A percentile compares a stretch with the other conserved stretches of the same genome.
Conservation (phyloP, 2,329 filamentous ascomycete genomes). For the Aspergillus sp. region DNA sequence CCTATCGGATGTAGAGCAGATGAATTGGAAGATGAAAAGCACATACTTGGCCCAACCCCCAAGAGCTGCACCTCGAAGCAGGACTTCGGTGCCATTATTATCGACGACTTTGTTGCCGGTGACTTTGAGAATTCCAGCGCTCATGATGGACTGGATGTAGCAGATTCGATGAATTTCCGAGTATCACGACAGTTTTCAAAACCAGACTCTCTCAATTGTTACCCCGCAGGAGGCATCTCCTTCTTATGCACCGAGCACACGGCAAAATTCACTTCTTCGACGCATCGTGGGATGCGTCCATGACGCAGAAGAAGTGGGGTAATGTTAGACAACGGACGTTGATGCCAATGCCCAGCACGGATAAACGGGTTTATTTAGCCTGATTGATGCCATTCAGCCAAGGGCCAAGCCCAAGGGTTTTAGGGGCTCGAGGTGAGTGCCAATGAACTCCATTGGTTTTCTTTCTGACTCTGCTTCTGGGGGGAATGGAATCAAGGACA, state of each 20-base stretch:
- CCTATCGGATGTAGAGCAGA: constrained; percentile 12
- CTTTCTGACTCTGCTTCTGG: too few relatives aligned
- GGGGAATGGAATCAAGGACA: too few relatives aligned
- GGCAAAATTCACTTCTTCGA: not conserved
- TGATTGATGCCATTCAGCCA: not conserved
- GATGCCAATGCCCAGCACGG: not conserved
- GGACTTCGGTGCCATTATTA: constrained; percentile 43
- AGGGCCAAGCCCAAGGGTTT: too few relatives aligned
- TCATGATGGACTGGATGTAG: constrained; percentile 18
- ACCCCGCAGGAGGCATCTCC: too few relatives aligned
- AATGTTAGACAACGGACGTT: not conserved
- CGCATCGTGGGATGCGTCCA: not conserved
- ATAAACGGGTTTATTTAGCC: not conserved
- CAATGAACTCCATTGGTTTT: too few relatives aligned
- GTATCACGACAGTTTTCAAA: too few relatives aligned
- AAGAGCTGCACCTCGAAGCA: constrained; percentile 51
- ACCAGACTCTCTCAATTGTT: too few relatives aligned
- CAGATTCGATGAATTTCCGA: too few relatives aligned
- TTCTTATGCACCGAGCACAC: not conserved
- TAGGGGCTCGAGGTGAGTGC: too few relatives aligned
- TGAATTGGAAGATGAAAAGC: not conserved
- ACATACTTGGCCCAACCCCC: constrained; percentile 47
- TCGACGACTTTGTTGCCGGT: constrained; percentile 48
- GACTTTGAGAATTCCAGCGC: constrained; percentile 42
- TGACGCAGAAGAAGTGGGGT: not conserved